These are phyloP conservation scores for Phytophthora pluvialis DNA, from an alignment of 352 stramenopile genomes.

Conservation along the genomic window DNA sequence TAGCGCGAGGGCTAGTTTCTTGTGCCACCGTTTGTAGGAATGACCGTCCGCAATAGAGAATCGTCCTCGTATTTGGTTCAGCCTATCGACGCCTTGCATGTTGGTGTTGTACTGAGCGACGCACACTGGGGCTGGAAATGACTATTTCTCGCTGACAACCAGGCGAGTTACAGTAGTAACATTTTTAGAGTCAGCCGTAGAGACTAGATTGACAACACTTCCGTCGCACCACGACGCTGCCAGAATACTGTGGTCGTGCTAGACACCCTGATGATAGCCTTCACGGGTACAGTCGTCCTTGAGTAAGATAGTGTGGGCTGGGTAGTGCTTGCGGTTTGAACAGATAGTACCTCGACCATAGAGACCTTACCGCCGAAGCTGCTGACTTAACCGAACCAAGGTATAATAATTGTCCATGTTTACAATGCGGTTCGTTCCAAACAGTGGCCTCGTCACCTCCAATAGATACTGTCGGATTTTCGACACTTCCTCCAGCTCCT, in stretches of 20 bases:
- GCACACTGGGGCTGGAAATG: neutral
- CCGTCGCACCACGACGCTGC: neutral
- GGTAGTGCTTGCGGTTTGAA: no score
- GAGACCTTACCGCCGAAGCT: no score
- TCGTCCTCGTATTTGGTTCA: neutral
- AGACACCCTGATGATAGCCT: no score
- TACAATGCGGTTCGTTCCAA: no score
- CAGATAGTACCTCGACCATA: no score
- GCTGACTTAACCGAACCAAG: no score
- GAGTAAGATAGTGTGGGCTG: no score
- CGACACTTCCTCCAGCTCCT: no score
- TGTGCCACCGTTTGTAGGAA: neutral
- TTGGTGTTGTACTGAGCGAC: neutral
- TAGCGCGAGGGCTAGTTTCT: neutral
- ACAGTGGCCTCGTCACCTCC: no score
- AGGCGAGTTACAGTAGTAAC: neutral
- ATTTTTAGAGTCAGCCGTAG: neutral
- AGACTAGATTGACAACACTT: neutral
- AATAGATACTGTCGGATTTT: no score
- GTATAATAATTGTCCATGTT: no score
- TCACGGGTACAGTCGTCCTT: slow-evolving; percentile 2
- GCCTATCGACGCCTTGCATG: neutral
- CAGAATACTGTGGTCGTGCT: neutral
- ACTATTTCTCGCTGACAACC: neutral
- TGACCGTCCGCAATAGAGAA: neutral